phyloP scores from a whole-genome alignment of 805 yeast genomes.

The Hermanozyma aechmeae region DNA sequence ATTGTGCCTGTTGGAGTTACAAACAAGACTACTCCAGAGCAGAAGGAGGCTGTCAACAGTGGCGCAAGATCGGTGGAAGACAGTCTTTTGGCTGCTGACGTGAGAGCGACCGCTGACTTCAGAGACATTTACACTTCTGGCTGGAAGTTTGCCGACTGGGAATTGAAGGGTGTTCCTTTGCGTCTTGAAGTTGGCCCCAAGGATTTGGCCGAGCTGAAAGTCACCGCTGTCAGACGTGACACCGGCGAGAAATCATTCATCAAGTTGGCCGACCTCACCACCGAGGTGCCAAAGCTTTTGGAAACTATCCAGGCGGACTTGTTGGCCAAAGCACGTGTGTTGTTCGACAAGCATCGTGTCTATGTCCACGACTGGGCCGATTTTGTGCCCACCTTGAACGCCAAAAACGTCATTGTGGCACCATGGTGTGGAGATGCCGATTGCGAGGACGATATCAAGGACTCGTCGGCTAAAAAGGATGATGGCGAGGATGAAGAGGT shows the following conservation, averaged over 20 bases:
- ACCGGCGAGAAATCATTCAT: conserved; percentile 68
- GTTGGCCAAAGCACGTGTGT: conserved; percentile 69
- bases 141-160: conserved; percentile 97
- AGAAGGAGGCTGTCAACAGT: conserved; percentile 55
- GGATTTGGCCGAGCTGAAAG: conserved; percentile 74
- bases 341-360: conserved; percentile 78
- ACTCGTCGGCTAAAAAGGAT: conserved; percentile 69
- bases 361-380: conserved; percentile 79
- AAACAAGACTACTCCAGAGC: conserved; percentile 71
- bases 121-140: conserved; percentile 96
- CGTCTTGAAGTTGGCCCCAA: conserved; percentile 96
- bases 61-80: conserved; percentile 66
- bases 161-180: conserved; percentile 90
- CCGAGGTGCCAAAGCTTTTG: conserved; percentile 62
- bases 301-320: conserved; percentile 74
- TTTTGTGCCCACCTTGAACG: conserved; percentile 86
- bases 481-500: conserved; percentile 77
- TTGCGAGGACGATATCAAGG: conserved; percentile 97
- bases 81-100: conserved; percentile 47
- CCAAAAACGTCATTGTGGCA: conserved; percentile 79
- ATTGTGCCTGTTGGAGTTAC: conserved; percentile 95
- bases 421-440: conserved; percentile 97
- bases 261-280: conserved; percentile 54
- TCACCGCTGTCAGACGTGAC: conserved; percentile 89
- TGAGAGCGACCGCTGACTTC: conserved; percentile 79